Conservation (phyloP, 2,329 filamentous ascomycete genomes). For the Alternaria sp. region DNA sequence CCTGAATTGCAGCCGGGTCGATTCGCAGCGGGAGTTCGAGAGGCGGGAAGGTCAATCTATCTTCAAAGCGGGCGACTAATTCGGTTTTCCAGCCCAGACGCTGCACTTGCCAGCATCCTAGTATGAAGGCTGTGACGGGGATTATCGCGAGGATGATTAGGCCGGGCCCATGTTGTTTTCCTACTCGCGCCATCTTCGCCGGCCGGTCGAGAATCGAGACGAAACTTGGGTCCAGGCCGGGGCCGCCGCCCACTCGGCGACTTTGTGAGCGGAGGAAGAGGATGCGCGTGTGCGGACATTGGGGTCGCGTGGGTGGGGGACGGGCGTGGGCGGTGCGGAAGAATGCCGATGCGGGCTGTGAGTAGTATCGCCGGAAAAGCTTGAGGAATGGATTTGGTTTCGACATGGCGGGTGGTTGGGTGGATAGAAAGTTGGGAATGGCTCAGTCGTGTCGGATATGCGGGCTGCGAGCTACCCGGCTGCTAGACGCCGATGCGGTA, state of each 20-base stretch:
- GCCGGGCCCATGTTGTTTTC: slow-evolving; percentile 77
- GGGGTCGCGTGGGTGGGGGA: slow-evolving; percentile 34
- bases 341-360: slow-evolving; percentile 16
- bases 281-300: slow-evolving; percentile 43
- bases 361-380: slow-evolving; percentile 39
- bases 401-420: slow-evolving; percentile 27
- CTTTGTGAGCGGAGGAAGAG: slow-evolving; percentile 20
- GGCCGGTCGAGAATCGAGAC: slow-evolving; percentile 87
- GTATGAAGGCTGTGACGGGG: slow-evolving; percentile 84
- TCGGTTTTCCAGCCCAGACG: slow-evolving; percentile 94
- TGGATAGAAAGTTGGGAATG: slow-evolving; percentile 8
- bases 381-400: slow-evolving; percentile 43
- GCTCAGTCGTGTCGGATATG: slow-evolving; percentile 21
- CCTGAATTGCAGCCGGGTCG: slow-evolving; percentile 78
- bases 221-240: slow-evolving; percentile 76
- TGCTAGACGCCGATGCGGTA: slow-evolving; percentile 21
- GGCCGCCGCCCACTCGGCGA: slow-evolving; percentile 39
- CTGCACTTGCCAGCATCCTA: slow-evolving; percentile 95
- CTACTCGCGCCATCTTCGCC: slow-evolving; percentile 76
- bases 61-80: slow-evolving; percentile 87
- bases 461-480: slow-evolving; percentile 2
- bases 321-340: slow-evolving; percentile 14
- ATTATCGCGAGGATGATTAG: slow-evolving; percentile 85
- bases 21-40: slow-evolving; percentile 84
- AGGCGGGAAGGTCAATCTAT: slow-evolving; percentile 84